Base-by-base conservation (phyloP, 805 yeast genomes). In the Metschnikowia kofuensis region DNA sequence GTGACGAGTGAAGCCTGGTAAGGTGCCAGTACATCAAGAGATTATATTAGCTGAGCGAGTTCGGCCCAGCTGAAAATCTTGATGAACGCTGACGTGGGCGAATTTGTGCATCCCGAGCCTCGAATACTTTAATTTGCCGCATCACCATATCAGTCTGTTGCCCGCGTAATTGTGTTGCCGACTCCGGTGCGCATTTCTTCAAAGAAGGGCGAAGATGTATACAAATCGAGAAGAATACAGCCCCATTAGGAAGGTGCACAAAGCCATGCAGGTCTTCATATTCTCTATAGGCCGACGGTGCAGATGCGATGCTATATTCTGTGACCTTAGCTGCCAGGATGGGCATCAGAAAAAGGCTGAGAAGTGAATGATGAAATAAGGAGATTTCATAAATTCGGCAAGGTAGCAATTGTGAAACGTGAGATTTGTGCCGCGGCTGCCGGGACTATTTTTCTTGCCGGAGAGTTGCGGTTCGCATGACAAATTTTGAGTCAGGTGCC, bases 241-340 rank as follows among this genome's bases (percentile, higher is more conserved):
- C 50, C 21, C 47, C 26, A 47, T 34, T 13, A 47, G 50, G 47
- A 47, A 47, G 45, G 50, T 31, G 44, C 35, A 30, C 42, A 3
- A 2, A 4, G 3, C 12, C 29, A 35, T 47, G 47, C 47, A 47
- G 50, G 16, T 28, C 35, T 16, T 10, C 32, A 31, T 28, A 35
- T 8, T 27, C 26, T 9, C 28, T 31, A 9, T 43, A 21, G 13
- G 21, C 36, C 37, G 10, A 28, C 6, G 37, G 42, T 34, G 40
- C 38, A 34, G 38, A 13, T 32, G 47, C 42, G 38, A 12, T 13
- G 34, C 34, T 38, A 21, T n/a, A 32, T 31, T 21, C 7, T 36
- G 21, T 21, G 21, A 4, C 21, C 21, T 21, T 4, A 21, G 21
- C 21, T 21, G 21, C 21, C 21, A 21, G 4, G 21, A 4, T 4